A percentile compares a stretch with the other conserved stretches of the same genome.
Evolutionary conservation across 2,329 filamentous ascomycete genomes (phyloP).

Genomic region (Zymoseptoria passerinii): DNA sequence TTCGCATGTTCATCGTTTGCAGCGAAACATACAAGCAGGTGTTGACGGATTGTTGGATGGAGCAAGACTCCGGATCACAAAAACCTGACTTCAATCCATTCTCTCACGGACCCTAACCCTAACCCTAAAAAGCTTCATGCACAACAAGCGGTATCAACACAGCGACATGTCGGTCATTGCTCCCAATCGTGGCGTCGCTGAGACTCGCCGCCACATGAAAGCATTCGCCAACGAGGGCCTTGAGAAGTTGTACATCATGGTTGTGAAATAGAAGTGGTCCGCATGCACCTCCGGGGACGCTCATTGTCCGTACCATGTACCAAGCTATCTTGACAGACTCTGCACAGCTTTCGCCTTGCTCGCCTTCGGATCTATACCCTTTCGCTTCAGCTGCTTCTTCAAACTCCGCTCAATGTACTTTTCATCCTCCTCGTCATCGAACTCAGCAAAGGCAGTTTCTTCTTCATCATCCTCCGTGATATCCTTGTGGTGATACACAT

Average conservation of each 20-base stretch:
- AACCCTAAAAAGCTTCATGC: not conserved
- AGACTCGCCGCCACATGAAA: too few species aligned
- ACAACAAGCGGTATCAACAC: not conserved
- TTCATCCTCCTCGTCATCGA: conserved; percentile 44
- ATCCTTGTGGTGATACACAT: conserved; percentile 49
- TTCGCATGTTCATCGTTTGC: not conserved
- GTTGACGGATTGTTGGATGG: not conserved
- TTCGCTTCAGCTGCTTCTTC: conserved; percentile 36
- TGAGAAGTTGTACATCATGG: not conserved
- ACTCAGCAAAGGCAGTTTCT: conserved; percentile 40
- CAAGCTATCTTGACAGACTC: not conserved
- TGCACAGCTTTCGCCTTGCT: conserved; percentile 17
- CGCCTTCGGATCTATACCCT: conserved; percentile 41
- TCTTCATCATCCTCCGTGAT: conserved; percentile 17
- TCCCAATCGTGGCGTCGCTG: too few species aligned
- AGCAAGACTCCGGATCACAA: not conserved
- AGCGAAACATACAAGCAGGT: not conserved
- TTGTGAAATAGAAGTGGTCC: too few species aligned
- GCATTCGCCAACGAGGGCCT: too few species aligned
- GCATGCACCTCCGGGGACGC: too few species aligned
- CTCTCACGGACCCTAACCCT: not conserved
- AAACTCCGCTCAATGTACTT: conserved; percentile 40
- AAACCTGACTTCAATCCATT: not conserved
- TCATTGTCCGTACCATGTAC: not conserved
- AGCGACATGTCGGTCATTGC: too few species aligned